Percentiles rank a stretch among this genome's conserved stretches.
These are phyloP conservation scores for Tetrahymena elliotti DNA, from an alignment of 73 alveolate genomes.

Conservation along the genomic window DNA sequence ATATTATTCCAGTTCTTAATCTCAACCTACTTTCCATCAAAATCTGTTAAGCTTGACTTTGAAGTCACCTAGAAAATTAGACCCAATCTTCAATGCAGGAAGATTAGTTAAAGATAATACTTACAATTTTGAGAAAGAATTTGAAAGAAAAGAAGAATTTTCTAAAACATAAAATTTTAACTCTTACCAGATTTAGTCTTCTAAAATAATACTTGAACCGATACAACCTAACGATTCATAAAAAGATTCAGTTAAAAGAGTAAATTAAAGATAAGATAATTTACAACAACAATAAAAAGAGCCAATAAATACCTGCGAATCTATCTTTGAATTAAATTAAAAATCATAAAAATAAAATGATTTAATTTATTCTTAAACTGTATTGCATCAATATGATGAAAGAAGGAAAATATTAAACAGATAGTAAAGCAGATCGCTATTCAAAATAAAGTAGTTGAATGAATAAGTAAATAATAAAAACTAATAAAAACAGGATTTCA, in stretches of 20 bases:
- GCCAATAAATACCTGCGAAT: not conserved
- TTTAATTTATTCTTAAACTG: not conserved
- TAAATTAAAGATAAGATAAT: too few species aligned
- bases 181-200: not conserved
- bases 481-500: not conserved
- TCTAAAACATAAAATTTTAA: not conserved
- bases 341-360: not conserved
- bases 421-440: not conserved
- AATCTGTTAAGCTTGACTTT: not conserved
- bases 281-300: not conserved
- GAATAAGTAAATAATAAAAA: not conserved
- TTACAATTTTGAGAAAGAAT: not conserved
- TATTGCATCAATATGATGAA: not conserved
- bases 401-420: not conserved
- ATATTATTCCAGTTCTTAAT: not conserved
- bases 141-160: not conserved
- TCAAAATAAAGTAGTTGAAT: not conserved
- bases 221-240: not conserved
- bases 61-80: not conserved
- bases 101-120: not conserved
- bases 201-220: not conserved
- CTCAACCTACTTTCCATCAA: not conserved
- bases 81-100: not conserved
- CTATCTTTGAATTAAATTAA: not conserved
- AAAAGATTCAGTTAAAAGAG: not conserved